Evolutionary conservation across 2,329 filamentous ascomycete genomes (phyloP), one percentile per base, ranked within the genome.

Genomic region (Sporothrix humicola): DNA sequence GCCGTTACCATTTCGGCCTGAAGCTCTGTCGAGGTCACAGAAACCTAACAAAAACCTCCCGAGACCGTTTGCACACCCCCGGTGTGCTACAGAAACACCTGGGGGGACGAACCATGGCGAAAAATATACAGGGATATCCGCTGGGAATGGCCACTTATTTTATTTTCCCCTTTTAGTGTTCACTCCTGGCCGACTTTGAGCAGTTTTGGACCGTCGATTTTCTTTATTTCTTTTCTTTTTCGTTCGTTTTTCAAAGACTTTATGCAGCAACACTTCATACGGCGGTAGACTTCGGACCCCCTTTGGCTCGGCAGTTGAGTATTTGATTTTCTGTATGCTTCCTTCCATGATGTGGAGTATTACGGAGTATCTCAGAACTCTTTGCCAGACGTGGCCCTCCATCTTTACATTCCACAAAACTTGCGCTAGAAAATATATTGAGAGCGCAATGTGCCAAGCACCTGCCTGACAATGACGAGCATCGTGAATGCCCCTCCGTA

Each of bases 61-160:
- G 56, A 31, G 3, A 10, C 12, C 58, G 58, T 12, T 42, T 44
- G 58, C 58, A 63, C 58, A 17, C 58, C 58, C 31, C 31, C 17
- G 58, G 58, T 44, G 58, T 63, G 58, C 58, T 44, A 59, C 56
- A 58, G 26, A 59, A 26, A 31, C 56, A 13, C 17, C 26, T 58
- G 23, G 3, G 12, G 8, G 13, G 23, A 23, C 12, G 5, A 13
- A 13, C 23, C 15, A 31, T 23, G 54, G 54, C 54, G 54, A 58
- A 15, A 20, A 31, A 20, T 10, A 58, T 37, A 59, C 56, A 59
- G 26, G 26, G 23, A 59, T 59, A 59, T 12, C 26, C 26, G 26
- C 56, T 59, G 56, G 26, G 26, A 23, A 59, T 26, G 26, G 56
- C 2, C 56, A 59, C 56, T 17, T 59, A 59, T 37, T 59, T 59